Evolutionary conservation across 1,139 yeast species (phyloP), one percentile per base, ranked within the genome.

Genomic region (Yamadazyma dendronema): DNA sequence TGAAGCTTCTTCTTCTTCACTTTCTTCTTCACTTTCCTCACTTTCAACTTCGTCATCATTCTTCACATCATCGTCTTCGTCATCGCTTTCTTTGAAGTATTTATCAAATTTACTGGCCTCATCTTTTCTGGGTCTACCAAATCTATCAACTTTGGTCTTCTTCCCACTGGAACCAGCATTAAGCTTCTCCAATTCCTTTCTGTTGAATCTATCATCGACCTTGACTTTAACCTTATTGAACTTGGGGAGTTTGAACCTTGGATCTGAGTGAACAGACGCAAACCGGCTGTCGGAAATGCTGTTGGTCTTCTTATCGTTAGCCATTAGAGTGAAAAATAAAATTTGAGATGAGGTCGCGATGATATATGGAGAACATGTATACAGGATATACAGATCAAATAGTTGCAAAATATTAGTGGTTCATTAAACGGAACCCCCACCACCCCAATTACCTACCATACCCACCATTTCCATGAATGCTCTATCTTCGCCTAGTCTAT

Each of bases 401-500:
- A n/a, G n/a, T n/a, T n/a, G n/a, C n/a, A n/a, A n/a, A n/a, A n/a
- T n/a, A 26, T 26, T 12, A 26, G 11, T 26, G 4, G 59, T 54
- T 2, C 64, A 8, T n/a, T 42, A 53, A 2, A 55, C 47, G 4
- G 59, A 55, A 1, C 65, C 92, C 10, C 92, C 92, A 31, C 64
- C 63, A n/a, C 64, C 64, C 41, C 74, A 73, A 38, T 81, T 79
- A 0, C 96, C 96, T 5, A 88, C 80, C 9, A 90, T 56, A 0
- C 97, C 97, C 0, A 88, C 97, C 90, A 90, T 77, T 49, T 89
- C 97, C 48, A 90, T 62, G 36, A 90, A 67, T 1, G 96, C 96
- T 34, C 90, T 63, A 38, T 89, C 96, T 50, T 89, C 97, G 2
- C 84, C 86, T 50, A 85, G 55, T 40, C 72, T 77, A 39, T 74